Percentiles rank a stretch among this genome's conserved stretches.
These are phyloP conservation scores for Radiomyces spectabilis DNA, from an alignment of 192 early-diverging fungal genomes.

Conservation along the genomic window DNA sequence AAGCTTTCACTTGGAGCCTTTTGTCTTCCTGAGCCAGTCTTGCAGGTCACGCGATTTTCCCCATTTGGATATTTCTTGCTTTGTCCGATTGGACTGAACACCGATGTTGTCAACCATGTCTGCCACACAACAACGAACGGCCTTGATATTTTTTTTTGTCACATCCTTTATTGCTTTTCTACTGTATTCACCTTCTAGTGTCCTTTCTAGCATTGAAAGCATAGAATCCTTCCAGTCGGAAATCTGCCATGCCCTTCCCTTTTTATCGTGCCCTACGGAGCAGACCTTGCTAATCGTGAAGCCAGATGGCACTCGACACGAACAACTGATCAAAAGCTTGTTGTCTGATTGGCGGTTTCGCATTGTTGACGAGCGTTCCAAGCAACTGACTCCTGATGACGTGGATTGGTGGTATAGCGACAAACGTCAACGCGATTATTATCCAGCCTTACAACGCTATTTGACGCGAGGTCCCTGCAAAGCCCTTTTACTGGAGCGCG, in stretches of 20 bases:
- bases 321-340: slow-evolving; percentile 29
- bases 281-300: slow-evolving; percentile 48
- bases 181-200: not conserved
- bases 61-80: too few species aligned
- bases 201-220: not conserved
- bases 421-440: slow-evolving; percentile 30
- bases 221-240: not conserved
- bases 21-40: too few species aligned
- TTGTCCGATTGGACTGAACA: too few species aligned
- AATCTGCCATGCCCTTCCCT: too few species aligned
- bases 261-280: slow-evolving; percentile 26
- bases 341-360: slow-evolving; percentile 31
- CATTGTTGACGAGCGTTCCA: slow-evolving; percentile 32
- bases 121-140: too few species aligned
- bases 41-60: too few species aligned
- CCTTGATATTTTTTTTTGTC: not conserved
- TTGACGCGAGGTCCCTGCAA: slow-evolving; percentile 44
- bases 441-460: slow-evolving; percentile 30
- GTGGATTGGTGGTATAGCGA: slow-evolving; percentile 37
- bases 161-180: not conserved
- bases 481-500: slow-evolving; percentile 37
- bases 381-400: slow-evolving; percentile 28
- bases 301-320: slow-evolving; percentile 35
- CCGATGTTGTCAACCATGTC: too few species aligned
- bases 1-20: too few species aligned